These are phyloP conservation scores for Fusarium sp. DNA, from an alignment of 2,329 filamentous ascomycete species.

Conservation along the genomic window DNA sequence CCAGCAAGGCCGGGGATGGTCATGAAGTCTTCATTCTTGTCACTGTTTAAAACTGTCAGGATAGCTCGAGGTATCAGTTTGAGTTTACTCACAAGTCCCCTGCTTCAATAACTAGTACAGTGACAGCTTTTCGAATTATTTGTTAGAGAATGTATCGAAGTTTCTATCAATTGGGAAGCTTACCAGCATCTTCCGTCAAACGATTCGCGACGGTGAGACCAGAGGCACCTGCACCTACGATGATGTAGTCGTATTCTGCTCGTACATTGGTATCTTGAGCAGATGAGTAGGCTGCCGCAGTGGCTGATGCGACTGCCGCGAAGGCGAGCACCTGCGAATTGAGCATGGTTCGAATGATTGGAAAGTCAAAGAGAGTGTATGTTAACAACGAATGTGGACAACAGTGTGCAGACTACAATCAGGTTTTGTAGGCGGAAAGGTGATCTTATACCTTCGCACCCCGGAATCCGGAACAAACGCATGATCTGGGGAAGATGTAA, in stretches of 20 bases:
- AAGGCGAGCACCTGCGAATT: conserved; percentile 1
- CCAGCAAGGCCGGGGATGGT: conserved; percentile 42
- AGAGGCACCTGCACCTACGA: conserved; percentile 39
- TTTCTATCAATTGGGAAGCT: background rate
- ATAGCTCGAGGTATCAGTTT: rapidly evolving
- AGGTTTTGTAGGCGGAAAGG: background rate
- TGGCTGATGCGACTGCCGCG: background rate
- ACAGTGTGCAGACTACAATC: background rate
- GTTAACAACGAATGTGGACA: background rate
- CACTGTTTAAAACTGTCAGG: conserved; percentile 11
- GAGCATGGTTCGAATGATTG: conserved; percentile 8
- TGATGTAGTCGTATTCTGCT: conserved; percentile 39
- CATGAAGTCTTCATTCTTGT: conserved; percentile 36
- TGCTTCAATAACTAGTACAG: conserved; percentile 41
- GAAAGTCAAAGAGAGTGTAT: background rate
- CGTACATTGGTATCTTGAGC: background rate
- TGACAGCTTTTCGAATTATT: conserved; percentile 10
- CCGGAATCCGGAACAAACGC: background rate
- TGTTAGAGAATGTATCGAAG: background rate
- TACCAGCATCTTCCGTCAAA: conserved; percentile 36
- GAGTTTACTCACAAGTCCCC: conserved; percentile 35
- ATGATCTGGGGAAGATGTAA: background rate
- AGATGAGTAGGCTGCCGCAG: conserved; percentile 1
- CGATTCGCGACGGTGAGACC: conserved; percentile 43
- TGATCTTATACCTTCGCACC: conserved; percentile 11